These are phyloP conservation scores for Pythium biforme DNA, from an alignment of 352 stramenopile genomes.

Conservation along the genomic window DNA sequence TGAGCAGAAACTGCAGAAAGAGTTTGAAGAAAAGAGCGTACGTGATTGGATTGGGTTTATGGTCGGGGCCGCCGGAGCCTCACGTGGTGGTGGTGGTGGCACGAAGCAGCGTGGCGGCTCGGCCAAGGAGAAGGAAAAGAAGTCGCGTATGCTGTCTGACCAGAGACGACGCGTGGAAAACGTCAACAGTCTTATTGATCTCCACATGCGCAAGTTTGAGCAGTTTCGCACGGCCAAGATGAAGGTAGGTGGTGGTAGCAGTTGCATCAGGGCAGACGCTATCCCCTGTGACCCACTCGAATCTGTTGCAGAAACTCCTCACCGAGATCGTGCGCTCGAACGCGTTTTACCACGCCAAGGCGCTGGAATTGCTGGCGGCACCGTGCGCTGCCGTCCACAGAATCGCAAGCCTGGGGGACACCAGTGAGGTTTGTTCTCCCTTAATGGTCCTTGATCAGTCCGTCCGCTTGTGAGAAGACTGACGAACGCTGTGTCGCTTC, in stretches of 20 bases:
- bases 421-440: constrained; percentile 7
- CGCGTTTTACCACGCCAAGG: constrained; percentile 76
- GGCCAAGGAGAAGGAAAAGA: constrained; percentile 75
- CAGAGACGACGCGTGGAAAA: constrained; percentile 85
- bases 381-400: constrained; percentile 51
- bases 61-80: neutral
- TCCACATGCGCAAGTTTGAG: constrained; percentile 76
- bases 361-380: constrained; percentile 60
- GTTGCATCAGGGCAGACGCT: too few relatives aligned
- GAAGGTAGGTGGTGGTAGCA: constrained; percentile 41
- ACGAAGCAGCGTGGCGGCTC: constrained; percentile 37
- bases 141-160: constrained; percentile 76
- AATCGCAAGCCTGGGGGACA: constrained; percentile 27
- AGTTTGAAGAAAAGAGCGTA: constrained; percentile 68
- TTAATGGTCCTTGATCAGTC: neutral
- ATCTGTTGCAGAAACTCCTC: constrained; percentile 77
- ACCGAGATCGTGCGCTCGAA: constrained; percentile 71
- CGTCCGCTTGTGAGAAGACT: neutral
- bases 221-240: constrained; percentile 71
- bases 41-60: neutral
- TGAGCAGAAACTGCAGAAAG: constrained; percentile 68
- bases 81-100: neutral
- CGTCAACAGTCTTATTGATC: constrained; percentile 68
- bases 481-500: neutral
- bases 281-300: too few relatives aligned